Evolutionary conservation across 495 filamentous ascomycete genomes (phyloP), one percentile per base, ranked within the genome.

Genomic region (Halenospora varia): DNA sequence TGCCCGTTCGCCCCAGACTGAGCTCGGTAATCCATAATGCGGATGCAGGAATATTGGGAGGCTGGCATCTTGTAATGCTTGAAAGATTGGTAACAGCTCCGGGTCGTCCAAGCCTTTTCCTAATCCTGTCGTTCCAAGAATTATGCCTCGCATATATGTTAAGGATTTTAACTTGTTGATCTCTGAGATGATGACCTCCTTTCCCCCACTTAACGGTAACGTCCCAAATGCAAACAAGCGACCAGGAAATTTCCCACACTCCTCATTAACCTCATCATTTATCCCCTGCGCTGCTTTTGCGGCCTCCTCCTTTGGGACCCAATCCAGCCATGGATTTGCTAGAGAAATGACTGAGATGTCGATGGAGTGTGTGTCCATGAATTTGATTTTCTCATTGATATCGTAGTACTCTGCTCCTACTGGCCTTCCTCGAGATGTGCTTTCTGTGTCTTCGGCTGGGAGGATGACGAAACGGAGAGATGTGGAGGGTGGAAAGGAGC

Each of bases 281-380:
- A 96, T 82, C 3, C 69, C 72, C 29, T 75, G 57, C 0, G 90
- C 88, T 56, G 82, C 81, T 42, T 72, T 66, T 11, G 78, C 80
- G 2, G 88, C 88, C 56, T 87, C 81, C 19, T 71, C 62, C 0
- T 84, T 62, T 0, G 81, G 73, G 0, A 96, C 74, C 67, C 96
- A 96, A 70, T 96, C 93, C 1, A 97, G 82, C 93, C 93, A 97
- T 0, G 93, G 93, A 68, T 97, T 97, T 20, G 93, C 93, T 44
- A 96, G 86, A 0, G 88, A 92, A 66, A 97, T 82, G 9, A 96
- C 86, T 17, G 89, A 95, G 53, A 83, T 84, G 66, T 87, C 80
- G 65, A 97, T 96, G 22, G 71, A 68, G 67, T 97, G 93, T 6
- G 72, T 79, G 64, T 88, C 77, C 93, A 97, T 97, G 72, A 97